Base-by-base conservation (phyloP, 2,329 filamentous ascomycete genomes). In the Alternaria dauci region DNA sequence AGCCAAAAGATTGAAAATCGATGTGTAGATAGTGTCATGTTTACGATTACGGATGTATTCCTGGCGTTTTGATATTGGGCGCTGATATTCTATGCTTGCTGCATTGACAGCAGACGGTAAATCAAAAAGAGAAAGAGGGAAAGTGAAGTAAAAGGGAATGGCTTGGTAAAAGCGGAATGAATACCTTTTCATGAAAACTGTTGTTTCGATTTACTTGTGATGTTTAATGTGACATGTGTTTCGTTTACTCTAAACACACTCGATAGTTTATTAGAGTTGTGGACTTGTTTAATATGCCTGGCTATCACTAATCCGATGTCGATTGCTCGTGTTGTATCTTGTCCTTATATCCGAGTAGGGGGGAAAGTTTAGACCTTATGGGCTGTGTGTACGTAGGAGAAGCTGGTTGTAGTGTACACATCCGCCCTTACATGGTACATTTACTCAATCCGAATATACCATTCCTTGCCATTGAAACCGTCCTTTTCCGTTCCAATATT, bases 21-120 rank as follows among this genome's bases (percentile, higher is more conserved):
- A 53, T 64, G 61, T 72, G 70, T 72, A 72, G 67, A 71, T 69
- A 69, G 23, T 67, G 61, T 62, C 63, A 67, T 72, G 58, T 63
- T 66, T 59, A 65, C 44, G 62, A 60, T 67, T 61, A 56, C 26
- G 61, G 58, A 41, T 61, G 38, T 60, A 6, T 5, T 58, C 32
- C 26, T 38, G 71, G 67, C 69, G 70, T 71, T 12, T 53, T 52
- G 50, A 23, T 34, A 51, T 42, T 42, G 44, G 28, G 38, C 56
- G 20, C 46, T 26, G 39, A 7, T 14, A 41, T 23, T 42, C 11
- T 20, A 25, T 46, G 18, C 48, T 36, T 59, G 39, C 52, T 59
- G 38, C 51, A 41, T 48, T 52, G 57, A 48, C 30, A 46, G 46
- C 36, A 41, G 44, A 39, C n/a, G 47, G 55, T 34, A 46, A 44